Conservation (phyloP, 2,329 filamentous ascomycete genomes). For the Diaporthe helianthi region DNA sequence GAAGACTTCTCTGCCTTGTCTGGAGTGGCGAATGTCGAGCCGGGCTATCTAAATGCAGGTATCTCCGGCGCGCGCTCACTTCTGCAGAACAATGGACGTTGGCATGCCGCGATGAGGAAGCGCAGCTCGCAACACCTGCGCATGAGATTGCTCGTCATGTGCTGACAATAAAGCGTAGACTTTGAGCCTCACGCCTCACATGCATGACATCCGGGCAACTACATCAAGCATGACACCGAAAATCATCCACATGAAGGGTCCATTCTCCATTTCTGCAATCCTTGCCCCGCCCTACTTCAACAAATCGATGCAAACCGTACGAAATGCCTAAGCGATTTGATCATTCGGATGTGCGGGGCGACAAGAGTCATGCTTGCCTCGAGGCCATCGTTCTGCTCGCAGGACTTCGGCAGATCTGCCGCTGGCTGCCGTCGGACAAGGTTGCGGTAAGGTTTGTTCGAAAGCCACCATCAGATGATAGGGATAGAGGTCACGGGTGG, state of each 20-base stretch:
- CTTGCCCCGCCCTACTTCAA: background rate
- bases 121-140: conserved; percentile 12
- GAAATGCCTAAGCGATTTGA: background rate
- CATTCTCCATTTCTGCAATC: background rate
- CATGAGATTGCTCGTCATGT: conserved; percentile 33
- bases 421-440: conserved; percentile 14
- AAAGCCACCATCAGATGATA: conserved; percentile 16
- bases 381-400: background rate
- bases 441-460: conserved; percentile 12
- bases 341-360: background rate
- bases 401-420: conserved; percentile 27
- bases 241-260: background rate
- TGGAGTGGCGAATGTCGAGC: conserved; percentile 7
- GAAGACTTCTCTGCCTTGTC: background rate
- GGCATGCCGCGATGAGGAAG: background rate
- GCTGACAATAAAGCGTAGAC: conserved; percentile 40
- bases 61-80: conserved; percentile 1
- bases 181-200: conserved; percentile 44
- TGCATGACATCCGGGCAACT: conserved; percentile 42
- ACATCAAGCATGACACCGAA: conserved; percentile 16
- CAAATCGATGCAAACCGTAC: background rate
- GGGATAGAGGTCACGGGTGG: conserved; percentile 8
- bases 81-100: background rate
- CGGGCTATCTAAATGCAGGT: conserved; percentile 7
- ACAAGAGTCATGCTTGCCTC: conserved; percentile 19